Conservation (phyloP, 2,329 filamentous ascomycete genomes). For the Penicillium sp. region DNA sequence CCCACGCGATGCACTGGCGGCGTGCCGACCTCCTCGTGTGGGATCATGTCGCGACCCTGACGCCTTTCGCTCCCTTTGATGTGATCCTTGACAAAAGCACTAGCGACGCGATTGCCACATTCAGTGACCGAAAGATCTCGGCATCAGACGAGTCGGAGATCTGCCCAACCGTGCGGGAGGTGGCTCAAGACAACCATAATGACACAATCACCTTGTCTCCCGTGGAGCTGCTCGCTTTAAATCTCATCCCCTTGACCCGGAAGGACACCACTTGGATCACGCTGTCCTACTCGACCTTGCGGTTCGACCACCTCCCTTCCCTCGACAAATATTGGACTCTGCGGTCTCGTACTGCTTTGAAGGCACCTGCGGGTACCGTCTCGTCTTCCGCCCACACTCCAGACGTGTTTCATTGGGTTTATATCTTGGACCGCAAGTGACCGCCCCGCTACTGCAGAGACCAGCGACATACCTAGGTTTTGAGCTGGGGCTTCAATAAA, state of each 20-base stretch:
- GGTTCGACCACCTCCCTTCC: slow-evolving; percentile 34
- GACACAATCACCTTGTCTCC: slow-evolving; percentile 29
- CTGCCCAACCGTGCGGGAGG: slow-evolving; percentile 28
- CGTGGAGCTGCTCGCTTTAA: slow-evolving; percentile 40
- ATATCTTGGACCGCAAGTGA: slow-evolving; percentile 35
- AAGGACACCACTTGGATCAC: slow-evolving; percentile 35
- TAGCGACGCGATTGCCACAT: slow-evolving; percentile 42
- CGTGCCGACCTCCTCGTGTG: slow-evolving; percentile 37
- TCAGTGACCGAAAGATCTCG: slow-evolving; percentile 19
- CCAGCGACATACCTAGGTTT: too few species aligned
- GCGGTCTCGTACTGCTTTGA: slow-evolving; percentile 33
- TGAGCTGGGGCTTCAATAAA: too few species aligned
- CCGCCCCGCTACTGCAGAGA: too few species aligned
- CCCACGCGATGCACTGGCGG: slow-evolving; percentile 37
- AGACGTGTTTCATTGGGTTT: slow-evolving; percentile 42
- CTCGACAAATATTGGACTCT: slow-evolving; percentile 33
- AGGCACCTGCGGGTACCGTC: slow-evolving; percentile 35
- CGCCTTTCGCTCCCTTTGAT: slow-evolving; percentile 34
- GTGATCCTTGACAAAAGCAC: slow-evolving; percentile 43
- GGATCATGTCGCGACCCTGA: slow-evolving; percentile 32
- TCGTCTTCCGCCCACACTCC: slow-evolving; percentile 35
- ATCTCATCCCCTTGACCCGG: slow-evolving; percentile 35
- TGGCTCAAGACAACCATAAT: slow-evolving; percentile 11
- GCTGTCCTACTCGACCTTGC: slow-evolving; percentile 39
- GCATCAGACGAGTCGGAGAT: slow-evolving; percentile 11